Percentiles rank a stretch among this genome's conserved stretches.
Conservation (phyloP, 805 yeast genomes). For the Debaryomyces maramus region DNA sequence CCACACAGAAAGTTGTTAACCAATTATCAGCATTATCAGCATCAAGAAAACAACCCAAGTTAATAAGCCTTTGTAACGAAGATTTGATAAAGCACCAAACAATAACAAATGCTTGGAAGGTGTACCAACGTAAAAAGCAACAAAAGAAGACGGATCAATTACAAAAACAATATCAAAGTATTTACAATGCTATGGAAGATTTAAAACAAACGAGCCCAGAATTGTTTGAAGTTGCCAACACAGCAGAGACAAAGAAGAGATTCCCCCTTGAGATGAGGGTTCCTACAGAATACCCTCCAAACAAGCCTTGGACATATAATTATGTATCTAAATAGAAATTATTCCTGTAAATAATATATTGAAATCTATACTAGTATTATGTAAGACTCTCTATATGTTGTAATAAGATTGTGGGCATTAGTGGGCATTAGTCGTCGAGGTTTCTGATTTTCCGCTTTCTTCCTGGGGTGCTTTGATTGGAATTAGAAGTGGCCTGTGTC, state of each 20-base stretch:
- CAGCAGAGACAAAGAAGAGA: slow-evolving; percentile 41
- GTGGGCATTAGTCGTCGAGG: slow-evolving; percentile 22
- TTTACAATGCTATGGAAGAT: slow-evolving; percentile 71
- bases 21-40: slow-evolving; percentile 85
- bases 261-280: slow-evolving; percentile 83
- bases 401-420: not conserved
- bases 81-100: slow-evolving; percentile 84
- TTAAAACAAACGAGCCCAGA: slow-evolving; percentile 52
- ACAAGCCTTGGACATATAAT: slow-evolving; percentile 72
- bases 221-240: slow-evolving; percentile 64
- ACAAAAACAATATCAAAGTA: slow-evolving; percentile 61
- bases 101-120: slow-evolving; percentile 79
- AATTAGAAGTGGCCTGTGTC: slow-evolving; percentile 1
- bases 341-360: not conserved
- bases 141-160: slow-evolving; percentile 41
- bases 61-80: slow-evolving; percentile 72
- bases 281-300: slow-evolving; percentile 89
- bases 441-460: slow-evolving; percentile 27
- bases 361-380: slow-evolving; percentile 1
- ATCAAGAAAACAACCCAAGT: slow-evolving; percentile 81
- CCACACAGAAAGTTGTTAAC: slow-evolving; percentile 45
- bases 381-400: slow-evolving; percentile 4
- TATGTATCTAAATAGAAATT: slow-evolving; percentile 15
- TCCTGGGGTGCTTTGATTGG: slow-evolving; percentile 20
- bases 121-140: slow-evolving; percentile 55